These are phyloP conservation scores for Tinospora cordifolia DNA, from an alignment of 164 flowering plant genomes.

Conservation along the genomic window DNA sequence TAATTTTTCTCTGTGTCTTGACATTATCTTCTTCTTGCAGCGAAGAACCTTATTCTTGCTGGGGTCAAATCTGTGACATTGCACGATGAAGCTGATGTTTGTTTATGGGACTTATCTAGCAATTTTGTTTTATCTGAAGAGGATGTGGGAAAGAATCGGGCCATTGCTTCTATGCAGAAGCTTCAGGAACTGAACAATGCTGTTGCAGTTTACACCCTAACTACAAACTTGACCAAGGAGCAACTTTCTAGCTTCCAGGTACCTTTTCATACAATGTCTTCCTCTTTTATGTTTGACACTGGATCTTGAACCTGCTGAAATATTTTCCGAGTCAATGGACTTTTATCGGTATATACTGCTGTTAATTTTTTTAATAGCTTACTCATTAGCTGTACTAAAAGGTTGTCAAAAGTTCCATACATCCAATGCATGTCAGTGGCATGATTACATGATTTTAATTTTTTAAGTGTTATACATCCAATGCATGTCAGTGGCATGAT, in stretches of 20 bases:
- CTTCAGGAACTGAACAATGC: slow-evolving; percentile 79
- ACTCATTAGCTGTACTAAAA: not conserved
- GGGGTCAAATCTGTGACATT: slow-evolving; percentile 84
- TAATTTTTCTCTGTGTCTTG: not conserved
- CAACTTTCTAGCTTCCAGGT: slow-evolving; percentile 64
- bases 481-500: too few species aligned
- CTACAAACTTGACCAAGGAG: slow-evolving; percentile 46
- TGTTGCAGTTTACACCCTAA: slow-evolving; percentile 47
- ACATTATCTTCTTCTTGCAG: slow-evolving; percentile 31
- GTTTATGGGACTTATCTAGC: slow-evolving; percentile 77
- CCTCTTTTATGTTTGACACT: not conserved
- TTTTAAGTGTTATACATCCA: too few species aligned
- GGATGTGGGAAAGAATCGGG: slow-evolving; percentile 75
- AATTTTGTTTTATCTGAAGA: slow-evolving; percentile 64
- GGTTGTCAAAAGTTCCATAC: too few species aligned
- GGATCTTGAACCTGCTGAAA: not conserved
- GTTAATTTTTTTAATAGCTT: not conserved
- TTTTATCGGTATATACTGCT: not conserved
- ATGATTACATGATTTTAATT: too few species aligned
- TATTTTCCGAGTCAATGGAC: not conserved
- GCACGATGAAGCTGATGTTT: slow-evolving; percentile 70
- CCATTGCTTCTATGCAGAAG: slow-evolving; percentile 67
- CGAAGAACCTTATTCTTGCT: slow-evolving; percentile 80
- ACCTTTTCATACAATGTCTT: not conserved
- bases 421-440: too few species aligned